A percentile compares a stretch with the other conserved stretches of the same genome.
Conservation (phyloP, 2,329 filamentous ascomycete genomes). For the Talaromyces sp. region DNA sequence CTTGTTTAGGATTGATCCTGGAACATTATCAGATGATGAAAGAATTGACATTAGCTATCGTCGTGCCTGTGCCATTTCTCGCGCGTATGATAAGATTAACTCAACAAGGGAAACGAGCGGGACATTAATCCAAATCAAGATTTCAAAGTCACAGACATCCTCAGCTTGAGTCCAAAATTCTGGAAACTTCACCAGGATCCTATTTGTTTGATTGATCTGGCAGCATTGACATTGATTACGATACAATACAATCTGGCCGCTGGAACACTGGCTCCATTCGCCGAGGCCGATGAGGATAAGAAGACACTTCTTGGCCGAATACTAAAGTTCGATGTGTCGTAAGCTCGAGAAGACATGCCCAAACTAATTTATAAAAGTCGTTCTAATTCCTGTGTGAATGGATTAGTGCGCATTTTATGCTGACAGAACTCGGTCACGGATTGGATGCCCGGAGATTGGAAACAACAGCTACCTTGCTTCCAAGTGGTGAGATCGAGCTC, state of each 20-base stretch:
- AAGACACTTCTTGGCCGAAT: background rate
- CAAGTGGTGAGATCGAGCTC: constrained; percentile 9
- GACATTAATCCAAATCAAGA: no score
- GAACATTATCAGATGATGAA: no score
- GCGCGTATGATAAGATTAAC: no score
- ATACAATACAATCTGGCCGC: constrained; percentile 12
- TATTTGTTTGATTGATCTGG: constrained; percentile 4
- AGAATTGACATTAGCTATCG: no score
- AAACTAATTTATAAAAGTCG: no score
- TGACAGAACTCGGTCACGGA: constrained; percentile 14
- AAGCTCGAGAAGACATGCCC: no score
- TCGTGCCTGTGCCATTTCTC: no score
- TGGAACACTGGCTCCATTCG: constrained; percentile 12
- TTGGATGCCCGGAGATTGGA: constrained; percentile 13
- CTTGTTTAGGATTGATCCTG: no score
- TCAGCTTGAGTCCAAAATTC: constrained; percentile 16
- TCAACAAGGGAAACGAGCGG: no score
- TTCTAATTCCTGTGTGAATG: no score
- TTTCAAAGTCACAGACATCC: background rate
- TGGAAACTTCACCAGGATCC: constrained; percentile 12
- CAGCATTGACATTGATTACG: constrained; percentile 8
- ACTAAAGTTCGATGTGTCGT: no score
- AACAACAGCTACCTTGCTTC: constrained; percentile 10
- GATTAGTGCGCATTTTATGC: constrained; percentile 11
- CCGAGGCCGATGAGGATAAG: background rate